Conservation (phyloP, 2,329 filamentous ascomycete species). For the Scytalidium lignicola region DNA sequence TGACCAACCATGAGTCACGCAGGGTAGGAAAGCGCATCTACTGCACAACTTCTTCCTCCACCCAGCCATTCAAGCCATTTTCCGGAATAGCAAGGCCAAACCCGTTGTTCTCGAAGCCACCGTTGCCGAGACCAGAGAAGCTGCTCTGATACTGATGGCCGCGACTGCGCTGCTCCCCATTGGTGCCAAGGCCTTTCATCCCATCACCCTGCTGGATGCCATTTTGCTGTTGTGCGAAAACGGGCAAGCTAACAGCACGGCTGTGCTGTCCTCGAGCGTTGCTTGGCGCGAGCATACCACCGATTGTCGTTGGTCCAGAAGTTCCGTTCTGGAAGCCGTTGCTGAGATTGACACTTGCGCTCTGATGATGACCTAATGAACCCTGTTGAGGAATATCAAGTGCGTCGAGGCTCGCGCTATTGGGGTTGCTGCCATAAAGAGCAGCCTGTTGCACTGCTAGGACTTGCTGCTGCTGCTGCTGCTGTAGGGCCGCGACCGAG, state of each 20-base stretch:
- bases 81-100: conserved; percentile 60
- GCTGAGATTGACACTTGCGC: conserved; percentile 57
- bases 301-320: conserved; percentile 63
- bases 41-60: conserved; percentile 45
- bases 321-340: conserved; percentile 48
- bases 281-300: conserved; percentile 70
- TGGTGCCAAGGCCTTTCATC: conserved; percentile 29
- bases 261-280: conserved; percentile 53
- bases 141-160: conserved; percentile 63
- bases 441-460: conserved; percentile 73
- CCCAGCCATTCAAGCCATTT: conserved; percentile 58
- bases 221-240: conserved; percentile 58
- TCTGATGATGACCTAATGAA: conserved; percentile 59
- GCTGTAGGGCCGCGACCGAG: conserved; percentile 36
- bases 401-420: conserved; percentile 50
- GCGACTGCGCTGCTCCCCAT: conserved; percentile 42
- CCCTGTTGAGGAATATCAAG: conserved; percentile 58
- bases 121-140: conserved; percentile 34
- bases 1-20: background rate
- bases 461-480: conserved; percentile 67
- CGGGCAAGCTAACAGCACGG: conserved; percentile 81
- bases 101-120: conserved; percentile 29
- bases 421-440: conserved; percentile 69
- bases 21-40: conserved; percentile 5
- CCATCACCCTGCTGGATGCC: conserved; percentile 47